A percentile compares a stretch with the other conserved stretches of the same genome.
Evolutionary conservation across 108 stramenopile species (phyloP).

Genomic region (Thalassiosira profunda): DNA sequence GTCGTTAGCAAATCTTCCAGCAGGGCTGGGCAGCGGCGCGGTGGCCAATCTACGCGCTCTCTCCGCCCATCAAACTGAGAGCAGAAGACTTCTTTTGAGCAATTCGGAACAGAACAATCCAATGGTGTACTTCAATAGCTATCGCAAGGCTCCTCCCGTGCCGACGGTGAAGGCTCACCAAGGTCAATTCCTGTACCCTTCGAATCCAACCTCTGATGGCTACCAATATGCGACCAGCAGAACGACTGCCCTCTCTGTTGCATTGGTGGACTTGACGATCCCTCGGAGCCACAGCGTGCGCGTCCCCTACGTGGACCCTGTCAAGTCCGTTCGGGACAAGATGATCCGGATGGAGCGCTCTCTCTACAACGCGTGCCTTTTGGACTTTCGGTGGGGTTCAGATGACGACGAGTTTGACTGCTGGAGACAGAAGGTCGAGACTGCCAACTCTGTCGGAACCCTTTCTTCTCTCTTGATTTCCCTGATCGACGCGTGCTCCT

Average conservation of each 20-base stretch:
- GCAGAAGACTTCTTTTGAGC: neutral
- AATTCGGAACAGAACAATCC: conserved; percentile 32
- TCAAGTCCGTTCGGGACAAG: conserved; percentile 53
- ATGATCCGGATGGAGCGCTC: conserved; percentile 53
- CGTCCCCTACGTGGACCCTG: conserved; percentile 49
- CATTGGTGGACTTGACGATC: conserved; percentile 6
- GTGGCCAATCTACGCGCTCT: conserved; percentile 3
- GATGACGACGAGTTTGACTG: conserved; percentile 14
- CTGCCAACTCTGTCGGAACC: conserved; percentile 44
- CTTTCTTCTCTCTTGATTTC: conserved; percentile 56
- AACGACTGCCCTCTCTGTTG: neutral
- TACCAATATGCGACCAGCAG: conserved; percentile 13
- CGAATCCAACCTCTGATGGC: neutral
- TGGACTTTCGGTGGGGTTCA: conserved; percentile 61
- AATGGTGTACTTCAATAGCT: conserved; percentile 30
- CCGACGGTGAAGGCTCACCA: conserved; percentile 20
- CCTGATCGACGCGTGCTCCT: conserved; percentile 62
- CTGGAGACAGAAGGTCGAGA: conserved; percentile 53
- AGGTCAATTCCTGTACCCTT: conserved; percentile 18
- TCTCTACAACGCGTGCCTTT: conserved; percentile 54
- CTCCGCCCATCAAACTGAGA: conserved; percentile 18
- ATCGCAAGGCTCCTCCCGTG: conserved; percentile 33
- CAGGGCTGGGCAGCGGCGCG: too few species aligned
- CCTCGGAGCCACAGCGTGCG: neutral
- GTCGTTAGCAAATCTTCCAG: too few species aligned